phyloP scores from a whole-genome alignment of 805 yeast species.

The Tetrapisispora taiwanensis region DNA sequence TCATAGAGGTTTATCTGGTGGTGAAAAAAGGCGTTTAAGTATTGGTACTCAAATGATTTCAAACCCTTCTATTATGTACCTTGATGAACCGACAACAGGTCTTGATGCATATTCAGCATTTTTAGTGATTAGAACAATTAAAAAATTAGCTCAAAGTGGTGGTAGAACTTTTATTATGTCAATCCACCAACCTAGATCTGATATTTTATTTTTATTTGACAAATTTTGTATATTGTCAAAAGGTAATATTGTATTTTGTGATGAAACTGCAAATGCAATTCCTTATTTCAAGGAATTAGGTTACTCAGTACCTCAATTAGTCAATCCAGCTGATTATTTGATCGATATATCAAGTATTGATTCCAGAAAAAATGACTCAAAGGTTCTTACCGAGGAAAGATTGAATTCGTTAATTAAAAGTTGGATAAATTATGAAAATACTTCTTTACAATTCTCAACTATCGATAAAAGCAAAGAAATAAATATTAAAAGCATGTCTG shows the following conservation, averaged over 20 bases:
- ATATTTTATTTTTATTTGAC: conserved; percentile 61
- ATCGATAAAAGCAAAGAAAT: conserved; percentile 12
- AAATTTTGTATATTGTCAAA: conserved; percentile 56
- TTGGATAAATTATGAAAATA: conserved; percentile 30
- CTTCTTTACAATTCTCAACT: conserved; percentile 1
- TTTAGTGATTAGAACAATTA: conserved; percentile 50
- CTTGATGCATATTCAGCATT: conserved; percentile 70
- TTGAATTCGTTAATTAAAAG: conserved; percentile 27
- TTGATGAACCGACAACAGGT: conserved; percentile 88
- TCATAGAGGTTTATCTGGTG: conserved; percentile 65
- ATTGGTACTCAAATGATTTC: conserved; percentile 69
- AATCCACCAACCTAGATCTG: conserved; percentile 78
- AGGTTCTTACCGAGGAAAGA: conserved; percentile 27
- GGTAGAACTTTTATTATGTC: conserved; percentile 69
- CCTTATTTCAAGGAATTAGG: conserved; percentile 43
- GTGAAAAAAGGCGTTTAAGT: conserved; percentile 70
- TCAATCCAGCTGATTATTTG: conserved; percentile 54
- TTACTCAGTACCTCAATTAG: conserved; percentile 34
- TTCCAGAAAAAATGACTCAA: conserved; percentile 32
- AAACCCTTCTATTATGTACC: conserved; percentile 63
- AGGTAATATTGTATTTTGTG: conserved; percentile 44
- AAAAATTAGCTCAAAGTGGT: conserved; percentile 40
- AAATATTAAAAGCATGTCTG: conserved; percentile 18
- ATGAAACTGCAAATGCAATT: conserved; percentile 36
- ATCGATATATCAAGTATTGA: conserved; percentile 52